phyloP scores from a whole-genome alignment of 805 yeast species.

The Spathaspora gorwiae region DNA sequence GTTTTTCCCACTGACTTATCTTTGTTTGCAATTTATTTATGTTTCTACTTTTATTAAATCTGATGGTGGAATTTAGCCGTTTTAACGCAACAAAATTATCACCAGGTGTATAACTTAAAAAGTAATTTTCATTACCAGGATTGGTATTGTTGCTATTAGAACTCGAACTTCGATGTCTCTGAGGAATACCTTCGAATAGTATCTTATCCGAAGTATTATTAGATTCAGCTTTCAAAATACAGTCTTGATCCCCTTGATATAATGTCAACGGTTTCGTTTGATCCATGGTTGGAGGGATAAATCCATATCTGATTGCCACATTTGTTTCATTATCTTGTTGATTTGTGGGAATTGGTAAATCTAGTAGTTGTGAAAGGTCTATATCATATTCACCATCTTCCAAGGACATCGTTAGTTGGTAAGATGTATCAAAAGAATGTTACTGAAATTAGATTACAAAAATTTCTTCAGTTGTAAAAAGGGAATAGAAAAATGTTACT shows the following conservation, averaged over 20 bases:
- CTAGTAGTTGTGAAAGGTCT: slow-evolving; percentile 26
- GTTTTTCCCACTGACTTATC: slow-evolving; percentile 19
- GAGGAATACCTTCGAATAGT: slow-evolving; percentile 37
- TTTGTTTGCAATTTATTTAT: slow-evolving; percentile 22
- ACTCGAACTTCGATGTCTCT: slow-evolving; percentile 16
- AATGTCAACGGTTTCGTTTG: slow-evolving; percentile 27
- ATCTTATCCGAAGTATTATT: slow-evolving; percentile 16
- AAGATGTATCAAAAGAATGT: too few species aligned
- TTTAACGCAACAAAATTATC: slow-evolving; percentile 17
- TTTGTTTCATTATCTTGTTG: slow-evolving; percentile 1
- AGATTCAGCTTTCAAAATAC: slow-evolving; percentile 28
- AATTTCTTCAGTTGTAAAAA: too few species aligned
- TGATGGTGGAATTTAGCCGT: slow-evolving; percentile 26
- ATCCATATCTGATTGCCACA: slow-evolving; percentile 36
- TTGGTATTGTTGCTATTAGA: background rate
- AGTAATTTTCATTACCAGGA: slow-evolving; percentile 24
- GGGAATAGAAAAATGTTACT: too few species aligned
- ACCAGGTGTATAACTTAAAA: slow-evolving; percentile 18
- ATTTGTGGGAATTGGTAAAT: background rate
- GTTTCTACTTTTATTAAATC: slow-evolving; percentile 37
- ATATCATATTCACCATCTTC: slow-evolving; percentile 43
- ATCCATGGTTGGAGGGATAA: slow-evolving; percentile 39
- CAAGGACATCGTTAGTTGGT: slow-evolving; percentile 17
- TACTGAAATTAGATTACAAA: too few species aligned
- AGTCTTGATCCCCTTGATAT: slow-evolving; percentile 29